Base-by-base conservation (phyloP, 352 stramenopile species). In the Phytophthora macrochlamydospora region DNA sequence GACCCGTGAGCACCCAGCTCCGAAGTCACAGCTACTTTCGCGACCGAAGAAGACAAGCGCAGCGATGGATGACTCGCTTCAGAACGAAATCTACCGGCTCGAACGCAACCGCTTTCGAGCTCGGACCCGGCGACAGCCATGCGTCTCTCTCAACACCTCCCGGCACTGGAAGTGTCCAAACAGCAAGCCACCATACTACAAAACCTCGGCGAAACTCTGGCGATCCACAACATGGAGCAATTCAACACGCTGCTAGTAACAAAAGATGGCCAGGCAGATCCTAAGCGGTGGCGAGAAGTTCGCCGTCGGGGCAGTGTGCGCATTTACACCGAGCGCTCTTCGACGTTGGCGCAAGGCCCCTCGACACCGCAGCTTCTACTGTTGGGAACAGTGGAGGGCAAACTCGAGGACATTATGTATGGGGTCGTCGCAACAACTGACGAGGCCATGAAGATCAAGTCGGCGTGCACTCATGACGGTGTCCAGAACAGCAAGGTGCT, bases 401-500 rank as follows among this genome's bases (percentile, higher is more conserved):
- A 51, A 8, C 54, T 76, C 14, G 64, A 76, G 2, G 68, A 76
- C 56, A 56, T 76, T 33, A 65, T 73, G 54, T 71, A 72, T 46
- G 68, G 63, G 29, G 50, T 66, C 11, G 56, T 62, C 38, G 61
- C 60, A 14, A 59, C 55, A 14, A 67, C 58, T 2, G 59, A 66
- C 46, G 59, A 67, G 35, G 49, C 51, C 37, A 67, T 73, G 24
- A 71, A 65, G 38, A 55, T 70, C 45, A 65, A 62, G 52, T 65
- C 56, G 8, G 56, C 48, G 12, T 67, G 51, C 32, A 62, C 62
- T 3, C 48, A 62, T 29, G 62, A 70, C 62, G 35, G 57, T 6
- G 57, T 64, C 13, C 37, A 55, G 44, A 65, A 75, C 45, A 67
- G 54, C 48, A 69, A 62, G 42, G 42, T 79, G 56, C 58, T 73